phyloP scores from a whole-genome alignment of 2,329 filamentous ascomycete species.

The Calcarisporium arbuscula region DNA sequence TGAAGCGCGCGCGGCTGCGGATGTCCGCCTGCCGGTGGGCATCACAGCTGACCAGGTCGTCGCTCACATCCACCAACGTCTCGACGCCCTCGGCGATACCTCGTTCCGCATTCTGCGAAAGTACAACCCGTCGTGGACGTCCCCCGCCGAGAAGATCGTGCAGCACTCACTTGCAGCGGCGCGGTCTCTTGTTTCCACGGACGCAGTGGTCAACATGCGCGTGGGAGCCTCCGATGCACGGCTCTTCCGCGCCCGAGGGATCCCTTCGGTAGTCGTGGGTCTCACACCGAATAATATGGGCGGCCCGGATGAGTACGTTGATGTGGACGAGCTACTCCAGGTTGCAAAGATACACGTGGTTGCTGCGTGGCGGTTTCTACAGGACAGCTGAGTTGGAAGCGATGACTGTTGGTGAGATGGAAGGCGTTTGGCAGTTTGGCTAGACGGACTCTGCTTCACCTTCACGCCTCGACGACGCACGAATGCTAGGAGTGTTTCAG shows the following conservation, averaged over 20 bases:
- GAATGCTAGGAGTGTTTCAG: too few species aligned
- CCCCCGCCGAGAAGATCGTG: slow-evolving; percentile 6
- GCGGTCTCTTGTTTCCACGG: slow-evolving; percentile 3
- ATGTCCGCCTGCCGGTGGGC: slow-evolving; percentile 9
- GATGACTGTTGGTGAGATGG: too few species aligned
- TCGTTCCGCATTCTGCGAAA: slow-evolving; percentile 1
- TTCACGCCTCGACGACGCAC: too few species aligned
- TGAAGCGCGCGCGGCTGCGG: slow-evolving; percentile 7
- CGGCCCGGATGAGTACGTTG: slow-evolving; percentile 8
- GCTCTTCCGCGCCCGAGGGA: slow-evolving; percentile 5
- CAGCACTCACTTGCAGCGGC: slow-evolving; percentile 6
- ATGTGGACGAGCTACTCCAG: slow-evolving; percentile 7
- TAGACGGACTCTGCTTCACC: too few species aligned
- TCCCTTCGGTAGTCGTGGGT: slow-evolving; percentile 10
- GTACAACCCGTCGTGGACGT: slow-evolving; percentile 10
- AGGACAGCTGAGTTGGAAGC: too few species aligned
- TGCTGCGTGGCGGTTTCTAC: slow-evolving; percentile 7
- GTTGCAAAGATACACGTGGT: slow-evolving; percentile 10
- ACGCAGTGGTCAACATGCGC: slow-evolving; percentile 8
- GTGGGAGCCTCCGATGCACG: slow-evolving; percentile 10
- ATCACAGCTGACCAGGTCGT: slow-evolving; percentile 3
- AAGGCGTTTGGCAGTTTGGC: too few species aligned
- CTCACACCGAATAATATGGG: slow-evolving; percentile 11
- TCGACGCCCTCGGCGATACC: slow-evolving; percentile 4
- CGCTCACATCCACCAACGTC: slow-evolving; percentile 1